Conservation (phyloP, 805 yeast genomes). For the Candida andamanensis region DNA sequence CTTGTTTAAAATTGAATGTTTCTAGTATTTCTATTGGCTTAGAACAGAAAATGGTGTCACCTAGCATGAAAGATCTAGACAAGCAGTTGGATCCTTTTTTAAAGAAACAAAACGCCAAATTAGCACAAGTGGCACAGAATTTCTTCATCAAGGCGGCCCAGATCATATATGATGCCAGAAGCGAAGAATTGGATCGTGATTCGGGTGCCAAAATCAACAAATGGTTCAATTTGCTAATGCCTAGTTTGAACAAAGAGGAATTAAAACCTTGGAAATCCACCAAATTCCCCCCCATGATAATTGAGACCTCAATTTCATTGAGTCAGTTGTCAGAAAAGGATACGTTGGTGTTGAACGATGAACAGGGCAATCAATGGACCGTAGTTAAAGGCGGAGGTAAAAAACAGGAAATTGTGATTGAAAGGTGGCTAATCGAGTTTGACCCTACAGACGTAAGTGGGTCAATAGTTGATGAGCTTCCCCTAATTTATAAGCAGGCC, state of each 20-base stretch:
- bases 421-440: constrained; percentile 87
- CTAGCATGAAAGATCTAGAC: constrained; percentile 5
- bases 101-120: constrained; percentile 27
- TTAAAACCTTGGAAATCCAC: constrained; percentile 55
- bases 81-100: constrained; percentile 15
- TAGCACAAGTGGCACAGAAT: constrained; percentile 47
- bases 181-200: constrained; percentile 7
- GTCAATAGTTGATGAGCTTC: constrained; percentile 47
- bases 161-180: constrained; percentile 47
- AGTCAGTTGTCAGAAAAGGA: constrained; percentile 53
- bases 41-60: constrained; percentile 12
- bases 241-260: constrained; percentile 45
- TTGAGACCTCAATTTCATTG: constrained; percentile 77
- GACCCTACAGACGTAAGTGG: constrained; percentile 43
- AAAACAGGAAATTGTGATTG: constrained; percentile 83
- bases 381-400: constrained; percentile 47
- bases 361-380: constrained; percentile 47
- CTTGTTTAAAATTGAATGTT: no score
- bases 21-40: no score
- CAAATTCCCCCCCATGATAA: constrained; percentile 71
- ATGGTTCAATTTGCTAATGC: constrained; percentile 60
- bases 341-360: constrained; percentile 54
- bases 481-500: constrained; percentile 67
- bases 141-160: constrained; percentile 63
- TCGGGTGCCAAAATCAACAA: constrained; percentile 35